These are phyloP conservation scores for Dendryphion nanum DNA, from an alignment of 2,329 filamentous ascomycete genomes.

Conservation along the genomic window DNA sequence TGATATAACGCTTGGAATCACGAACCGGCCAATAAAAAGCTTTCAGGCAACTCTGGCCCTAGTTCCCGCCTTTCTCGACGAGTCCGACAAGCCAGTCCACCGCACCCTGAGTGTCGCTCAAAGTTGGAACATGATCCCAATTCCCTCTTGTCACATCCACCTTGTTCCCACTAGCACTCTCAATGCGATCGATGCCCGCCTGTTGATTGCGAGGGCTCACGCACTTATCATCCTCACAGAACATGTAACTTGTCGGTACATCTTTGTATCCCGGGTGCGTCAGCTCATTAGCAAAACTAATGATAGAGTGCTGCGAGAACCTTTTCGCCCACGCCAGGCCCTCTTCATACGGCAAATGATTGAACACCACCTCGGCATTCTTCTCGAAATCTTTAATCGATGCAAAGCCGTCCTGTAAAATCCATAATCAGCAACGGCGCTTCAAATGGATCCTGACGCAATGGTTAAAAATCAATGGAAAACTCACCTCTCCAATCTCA, in stretches of 20 bases:
- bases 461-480: background rate
- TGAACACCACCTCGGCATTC: conserved; percentile 14
- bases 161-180: conserved; percentile 35
- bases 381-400: conserved; percentile 3
- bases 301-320: conserved; percentile 32
- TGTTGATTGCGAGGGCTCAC: conserved; percentile 34
- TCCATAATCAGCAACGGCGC: background rate
- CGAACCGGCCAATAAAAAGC: background rate
- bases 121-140: conserved; percentile 34
- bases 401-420: background rate
- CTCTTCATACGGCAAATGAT: conserved; percentile 12
- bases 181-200: conserved; percentile 35
- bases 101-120: conserved; percentile 23
- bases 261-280: conserved; percentile 44
- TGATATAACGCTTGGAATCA: too few species aligned
- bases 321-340: conserved; percentile 11
- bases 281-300: conserved; percentile 34
- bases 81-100: conserved; percentile 23
- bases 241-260: conserved; percentile 41
- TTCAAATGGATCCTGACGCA: background rate
- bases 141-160: conserved; percentile 41
- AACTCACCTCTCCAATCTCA: conserved; percentile 1
- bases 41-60: too few species aligned
- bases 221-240: conserved; percentile 38
- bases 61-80: conserved; percentile 9